Evolutionary conservation across 306 rosid genomes (phyloP).

Genomic region (Malus fusca): DNA sequence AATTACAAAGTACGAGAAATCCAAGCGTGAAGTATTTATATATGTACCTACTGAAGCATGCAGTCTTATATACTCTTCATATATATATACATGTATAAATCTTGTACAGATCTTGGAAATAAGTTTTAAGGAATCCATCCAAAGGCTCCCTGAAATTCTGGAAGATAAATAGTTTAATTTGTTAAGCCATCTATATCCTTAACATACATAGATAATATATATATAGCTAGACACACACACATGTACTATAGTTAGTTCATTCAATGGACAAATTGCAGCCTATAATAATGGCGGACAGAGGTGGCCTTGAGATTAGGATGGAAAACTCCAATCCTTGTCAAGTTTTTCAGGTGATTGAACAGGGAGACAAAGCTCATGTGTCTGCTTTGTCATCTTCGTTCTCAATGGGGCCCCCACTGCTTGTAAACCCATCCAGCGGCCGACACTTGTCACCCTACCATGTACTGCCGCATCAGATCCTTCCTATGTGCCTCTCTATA

Average conservation of each 20-base stretch:
- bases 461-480: neutral
- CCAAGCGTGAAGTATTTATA: neutral
- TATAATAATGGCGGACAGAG: constrained; percentile 32
- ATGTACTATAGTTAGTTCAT: neutral
- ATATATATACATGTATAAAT: neutral
- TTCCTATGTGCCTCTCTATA: neutral
- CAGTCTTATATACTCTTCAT: neutral
- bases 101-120: neutral
- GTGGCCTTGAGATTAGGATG: constrained; percentile 26
- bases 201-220: no score
- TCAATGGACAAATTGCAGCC: constrained; percentile 18
- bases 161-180: neutral
- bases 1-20: neutral
- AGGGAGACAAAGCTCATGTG: constrained; percentile 33
- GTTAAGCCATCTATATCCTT: neutral
- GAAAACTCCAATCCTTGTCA: constrained; percentile 10
- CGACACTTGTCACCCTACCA: constrained; percentile 31
- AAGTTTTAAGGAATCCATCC: neutral
- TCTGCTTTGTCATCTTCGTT: constrained; percentile 26
- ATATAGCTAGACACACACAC: neutral
- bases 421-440: constrained; percentile 12
- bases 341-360: constrained; percentile 29
- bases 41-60: neutral
- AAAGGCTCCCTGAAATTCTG: neutral
- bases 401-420: constrained; percentile 2